Evolutionary conservation across 2,329 filamentous ascomycete species (phyloP), one percentile per base, ranked within the genome.

Genomic region (Aspergillus cejpii): DNA sequence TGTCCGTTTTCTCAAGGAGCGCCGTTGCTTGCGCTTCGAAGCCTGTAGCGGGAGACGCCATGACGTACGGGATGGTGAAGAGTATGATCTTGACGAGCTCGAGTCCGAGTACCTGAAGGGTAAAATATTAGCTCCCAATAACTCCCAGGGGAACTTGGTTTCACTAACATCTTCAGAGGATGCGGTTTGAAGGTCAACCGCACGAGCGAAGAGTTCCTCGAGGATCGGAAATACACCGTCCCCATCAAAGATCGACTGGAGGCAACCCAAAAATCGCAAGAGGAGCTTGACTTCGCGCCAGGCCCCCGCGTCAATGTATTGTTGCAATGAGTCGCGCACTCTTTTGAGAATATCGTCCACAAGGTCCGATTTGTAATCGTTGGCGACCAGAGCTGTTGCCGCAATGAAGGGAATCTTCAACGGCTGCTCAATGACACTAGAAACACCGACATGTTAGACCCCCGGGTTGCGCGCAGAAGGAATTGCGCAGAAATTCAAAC

Each of bases 31-130:
- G 85, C 53, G 85, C 76, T 56, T 84, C 80, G 60, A 85, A 83
- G 39, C 81, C 80, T 3, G 76, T 74, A 3, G 85, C 84, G 0
- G 83, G 79, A 2, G 86, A 81, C 7, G 83, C 80, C 76, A 95
- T 83, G 43, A 88, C 76, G 65, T 97, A 98, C 0, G 92, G 91
- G 47, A 98, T 85, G 0, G 91, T 95, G 39, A 96, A 80, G 36
- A 97, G 80, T 53, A 98, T 96, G 57, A 96, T 90, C 70, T 96
- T 97, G 65, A 96, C 89, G 26, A 98, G 79, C 70, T 97, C 92
- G 33, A 94, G 69, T 15, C 81, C 80, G 39, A 84, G 69, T 34
- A 79, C 69, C 75, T 80, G 52, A 57, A 51, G 50, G 47, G 48
- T 24, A 41, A 34, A 34, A 37, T 21, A 47, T 63, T 45, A 61